Evolutionary conservation across 2,329 filamentous ascomycete genomes (phyloP), one percentile per base, ranked within the genome.

Genomic region (Ascochyta viciae-villosae): DNA sequence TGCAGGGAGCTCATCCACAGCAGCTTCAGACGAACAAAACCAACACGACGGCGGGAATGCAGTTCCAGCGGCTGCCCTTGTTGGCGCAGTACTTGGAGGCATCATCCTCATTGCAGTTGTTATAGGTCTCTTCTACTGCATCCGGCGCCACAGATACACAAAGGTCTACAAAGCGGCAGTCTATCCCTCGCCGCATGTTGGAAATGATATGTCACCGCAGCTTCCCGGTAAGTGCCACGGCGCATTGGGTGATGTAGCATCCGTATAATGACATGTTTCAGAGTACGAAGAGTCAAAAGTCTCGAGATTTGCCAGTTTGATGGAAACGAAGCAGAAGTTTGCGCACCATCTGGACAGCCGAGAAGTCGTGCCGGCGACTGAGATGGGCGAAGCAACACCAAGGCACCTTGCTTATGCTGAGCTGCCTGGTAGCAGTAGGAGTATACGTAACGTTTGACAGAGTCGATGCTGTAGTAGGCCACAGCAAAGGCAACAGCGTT

Each of bases 181-280:
- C 12, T 66, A 68, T 42, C 65, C 65, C 6, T 68, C 70, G 1
- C 62, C 64, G 12, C 60, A 65, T 13, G 51, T 61, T 19, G 58
- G 58, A 10, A 61, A 47, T n/a, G 66, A 72, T 39, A 69, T 73
- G 66, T 70, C 62, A 29, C 58, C 60, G 27, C 62, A 66, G 9
- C 55, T 68, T n/a, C 38, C 41, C 26, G 49, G 67, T 64, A 50
- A 45, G 66, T 58, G 39, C 53, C 34, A 37, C 23, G 38, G 34
- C 9, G 24, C 10, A 1, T 26, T 22, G 26, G 41, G 29, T 4
- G 10, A 48, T n/a, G 12, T 47, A 4, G 10, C 10, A 47, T n/a
- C 24, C 46, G 9, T 13, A 23, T 24, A 41, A 19, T 50, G 53
- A 56, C 27, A 33, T 1, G 4, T 22, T 10, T 6, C 23, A 55